phyloP scores from a whole-genome alignment of 164 flowering plant species.

The Magnolia officinalis region DNA sequence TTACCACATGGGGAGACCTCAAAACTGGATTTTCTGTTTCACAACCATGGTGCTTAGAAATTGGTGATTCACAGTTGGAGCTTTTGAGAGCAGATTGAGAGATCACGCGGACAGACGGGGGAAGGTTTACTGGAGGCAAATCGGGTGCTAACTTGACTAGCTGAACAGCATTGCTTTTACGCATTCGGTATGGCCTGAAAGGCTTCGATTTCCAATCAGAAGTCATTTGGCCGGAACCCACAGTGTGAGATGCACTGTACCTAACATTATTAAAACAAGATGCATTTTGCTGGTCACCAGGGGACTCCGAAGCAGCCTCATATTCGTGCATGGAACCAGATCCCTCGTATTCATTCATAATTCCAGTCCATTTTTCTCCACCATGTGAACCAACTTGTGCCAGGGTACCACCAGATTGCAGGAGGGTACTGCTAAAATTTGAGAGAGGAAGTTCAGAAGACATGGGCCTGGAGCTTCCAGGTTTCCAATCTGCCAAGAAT shows the following conservation, averaged over 20 bases:
- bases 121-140: slow-evolving; percentile 92
- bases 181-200: slow-evolving; percentile 51
- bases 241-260: slow-evolving; percentile 14
- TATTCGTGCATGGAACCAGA: slow-evolving; percentile 20
- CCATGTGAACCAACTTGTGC: slow-evolving; percentile 17
- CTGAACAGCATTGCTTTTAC: slow-evolving; percentile 34
- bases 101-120: slow-evolving; percentile 81
- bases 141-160: slow-evolving; percentile 84
- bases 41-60: slow-evolving; percentile 13
- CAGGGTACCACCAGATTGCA: slow-evolving; percentile 11
- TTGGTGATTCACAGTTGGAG: slow-evolving; percentile 30
- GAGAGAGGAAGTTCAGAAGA: slow-evolving; percentile 24
- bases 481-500: slow-evolving; percentile 83
- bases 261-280: slow-evolving; percentile 26
- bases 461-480: slow-evolving; percentile 21
- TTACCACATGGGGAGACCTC: slow-evolving; percentile 21
- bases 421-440: slow-evolving; percentile 7
- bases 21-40: slow-evolving; percentile 26
- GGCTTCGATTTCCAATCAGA: slow-evolving; percentile 26
- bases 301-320: slow-evolving; percentile 21
- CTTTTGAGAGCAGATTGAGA: slow-evolving; percentile 64
- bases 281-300: slow-evolving; percentile 13
- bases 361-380: slow-evolving; percentile 15
- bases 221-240: slow-evolving; percentile 21
- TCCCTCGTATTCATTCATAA: slow-evolving; percentile 10